Percentiles rank a stretch among this genome's conserved stretches.
These are phyloP conservation scores for Candida xyloterini DNA, from an alignment of 805 yeast genomes.

Conservation along the genomic window DNA sequence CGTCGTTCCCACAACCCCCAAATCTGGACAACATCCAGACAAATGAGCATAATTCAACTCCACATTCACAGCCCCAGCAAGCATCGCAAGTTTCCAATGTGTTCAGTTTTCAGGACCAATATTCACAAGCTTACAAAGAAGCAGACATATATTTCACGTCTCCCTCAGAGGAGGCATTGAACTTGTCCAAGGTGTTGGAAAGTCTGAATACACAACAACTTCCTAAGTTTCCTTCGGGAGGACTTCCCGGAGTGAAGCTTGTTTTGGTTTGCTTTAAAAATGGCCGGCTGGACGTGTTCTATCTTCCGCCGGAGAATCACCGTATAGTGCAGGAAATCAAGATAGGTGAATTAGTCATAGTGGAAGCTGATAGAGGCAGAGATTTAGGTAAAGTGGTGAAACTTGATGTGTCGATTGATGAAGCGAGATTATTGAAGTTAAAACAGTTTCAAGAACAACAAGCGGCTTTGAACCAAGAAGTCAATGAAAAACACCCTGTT, in stretches of 20 bases:
- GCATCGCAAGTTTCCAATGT: conserved; percentile 1
- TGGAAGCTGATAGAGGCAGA: conserved; percentile 79
- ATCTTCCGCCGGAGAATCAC: conserved; percentile 42
- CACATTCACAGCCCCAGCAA: conserved; percentile 11
- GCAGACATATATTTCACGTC: conserved; percentile 29
- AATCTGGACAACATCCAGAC: conserved; percentile 23
- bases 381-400: conserved; percentile 69
- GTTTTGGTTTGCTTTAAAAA: conserved; percentile 74
- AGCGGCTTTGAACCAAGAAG: conserved; percentile 49
- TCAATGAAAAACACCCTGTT: conserved; percentile 39
- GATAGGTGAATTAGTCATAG: conserved; percentile 69
- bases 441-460: conserved; percentile 71
- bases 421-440: conserved; percentile 64
- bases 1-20: conserved; percentile 21
- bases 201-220: conserved; percentile 22
- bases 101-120: conserved; percentile 23
- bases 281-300: conserved; percentile 76
- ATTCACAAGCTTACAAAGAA: conserved; percentile 25
- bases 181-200: conserved; percentile 24
- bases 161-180: conserved; percentile 25
- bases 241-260: conserved; percentile 37
- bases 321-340: conserved; percentile 32
- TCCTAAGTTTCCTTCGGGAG: conserved; percentile 34
- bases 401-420: conserved; percentile 56
- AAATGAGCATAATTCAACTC: conserved; percentile 18